Base-by-base conservation (phyloP, 2,329 filamentous ascomycete genomes). In the Penicillium sp. region DNA sequence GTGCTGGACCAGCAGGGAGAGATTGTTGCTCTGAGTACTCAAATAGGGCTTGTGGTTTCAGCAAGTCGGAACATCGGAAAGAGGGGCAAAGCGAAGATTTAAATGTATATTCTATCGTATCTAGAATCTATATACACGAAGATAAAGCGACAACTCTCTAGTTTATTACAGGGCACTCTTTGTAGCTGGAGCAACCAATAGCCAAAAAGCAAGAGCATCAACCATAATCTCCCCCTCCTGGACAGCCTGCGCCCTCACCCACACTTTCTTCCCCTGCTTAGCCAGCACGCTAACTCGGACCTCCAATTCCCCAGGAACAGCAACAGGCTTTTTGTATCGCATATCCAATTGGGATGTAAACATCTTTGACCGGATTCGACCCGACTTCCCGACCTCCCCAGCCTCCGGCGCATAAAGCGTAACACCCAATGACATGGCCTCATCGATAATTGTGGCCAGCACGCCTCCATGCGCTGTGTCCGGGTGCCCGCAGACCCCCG, bases 21-120 rank as follows among this genome's bases (percentile, higher is more conserved):
- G 50, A 69, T 92, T 45, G 83, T 93, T 30, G 89, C 88, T 2
- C 70, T 91, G 64, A 89, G 87, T 71, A 84, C 88, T 68, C 90
- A 93, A 75, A 84, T 92, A 63, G 84, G 83, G 21, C 78, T 92
- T 71, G 84, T 90, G 31, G 70, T 92, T 50, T 82, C 82, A 62
- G 82, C 85, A n/a, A 83, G 83, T 69, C 85, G 89, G 67, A 93
- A 92, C 75, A 76, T 85, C 44, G 79, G 79, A 49, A 79, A 82
- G 64, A 78, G 79, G 51, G 81, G 70, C 56, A 71, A 69, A 57
- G 66, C 71, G 62, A 69, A 66, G 49, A 56, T 52, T 17, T 54
- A 35, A 19, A 19, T 57, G n/a, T 31, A 30, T 15, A 46, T 19
- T 50, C 46, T 30, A 44, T 29, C 35, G 19, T 15, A 21, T 57